phyloP scores from a whole-genome alignment of 257 asterid species.

The Primulina huaijiensis region DNA sequence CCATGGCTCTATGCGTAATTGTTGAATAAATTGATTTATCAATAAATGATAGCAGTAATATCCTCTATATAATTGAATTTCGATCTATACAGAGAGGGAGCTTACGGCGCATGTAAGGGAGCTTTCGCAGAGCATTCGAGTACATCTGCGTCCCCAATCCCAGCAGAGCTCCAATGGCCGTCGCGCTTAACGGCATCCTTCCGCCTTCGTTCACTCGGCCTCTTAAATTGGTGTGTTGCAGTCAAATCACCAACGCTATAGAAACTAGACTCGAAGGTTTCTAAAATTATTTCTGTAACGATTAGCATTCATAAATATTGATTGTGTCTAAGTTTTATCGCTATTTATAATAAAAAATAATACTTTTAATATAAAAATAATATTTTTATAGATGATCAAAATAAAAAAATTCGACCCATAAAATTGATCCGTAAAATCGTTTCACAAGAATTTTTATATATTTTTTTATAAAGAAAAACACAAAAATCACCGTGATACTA shows the following conservation, averaged over 20 bases:
- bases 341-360: no score
- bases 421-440: no score
- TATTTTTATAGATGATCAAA: no score
- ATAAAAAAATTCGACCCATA: no score
- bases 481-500: no score
- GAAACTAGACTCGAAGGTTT: neutral
- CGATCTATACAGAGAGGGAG: neutral
- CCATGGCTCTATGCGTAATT: constrained; percentile 76
- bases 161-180: constrained; percentile 74
- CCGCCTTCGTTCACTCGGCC: neutral
- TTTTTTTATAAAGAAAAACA: no score
- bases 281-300: no score
- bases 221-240: neutral
- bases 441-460: no score
- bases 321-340: no score
- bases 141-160: constrained; percentile 94
- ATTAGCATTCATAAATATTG: no score
- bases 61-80: neutral
- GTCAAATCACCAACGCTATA: neutral
- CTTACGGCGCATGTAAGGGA: constrained; percentile 98
- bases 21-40: neutral
- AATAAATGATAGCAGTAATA: neutral
- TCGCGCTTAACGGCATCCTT: constrained; percentile 79
- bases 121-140: constrained; percentile 97
- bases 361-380: no score